Base-by-base conservation (phyloP, 148 eudicot genomes). In the Vaccinium vitisidaea region DNA sequence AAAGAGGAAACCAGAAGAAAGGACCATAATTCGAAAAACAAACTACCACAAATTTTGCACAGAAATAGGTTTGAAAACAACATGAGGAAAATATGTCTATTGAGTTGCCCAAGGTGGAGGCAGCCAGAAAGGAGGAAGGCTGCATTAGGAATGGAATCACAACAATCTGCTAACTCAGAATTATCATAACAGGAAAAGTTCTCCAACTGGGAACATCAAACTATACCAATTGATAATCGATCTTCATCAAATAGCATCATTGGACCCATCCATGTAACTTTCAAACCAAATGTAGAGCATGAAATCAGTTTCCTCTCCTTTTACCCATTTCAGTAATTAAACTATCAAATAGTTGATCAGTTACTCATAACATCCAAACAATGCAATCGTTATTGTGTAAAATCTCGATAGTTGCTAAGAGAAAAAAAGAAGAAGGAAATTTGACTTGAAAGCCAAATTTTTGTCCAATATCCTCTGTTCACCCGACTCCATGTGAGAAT, bases 401-500 rank as follows among this genome's bases (percentile, higher is more conserved):
- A 48, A 36, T 4, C 15, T 9, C 18, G 8, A 5, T 48, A 61
- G 14, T 46, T 80, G 48, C 16, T 14, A 19, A 77, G 9, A 63
- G 48, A 21, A 81, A 27, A 6, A 3, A 21, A 82, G 25, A 21
- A 82, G 25, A 4, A 23, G 14, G 25, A 32, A 69, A 69, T 82
- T 32, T 2, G 23, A 70, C 19, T 7, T 27, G 63, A 70, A 52
- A 82, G 18, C 50, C 61, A 21, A 71, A 48, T 12, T 53, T 32
- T 53, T 6, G 55, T 70, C 55, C 56, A 69, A 25, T 79, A 43
- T 80, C 77, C 65, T 83, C 85, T 30, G 21, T 54, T 52, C 77
- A 3, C 78, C 80, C 16, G 13, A 56, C 85, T 77, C 86, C 82
- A 32, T 49, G 78, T 19, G 52, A 85, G 58, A 67, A 63, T 90